Conservation (phyloP, 495 filamentous ascomycete species). For the Podospora anserina region DNA sequence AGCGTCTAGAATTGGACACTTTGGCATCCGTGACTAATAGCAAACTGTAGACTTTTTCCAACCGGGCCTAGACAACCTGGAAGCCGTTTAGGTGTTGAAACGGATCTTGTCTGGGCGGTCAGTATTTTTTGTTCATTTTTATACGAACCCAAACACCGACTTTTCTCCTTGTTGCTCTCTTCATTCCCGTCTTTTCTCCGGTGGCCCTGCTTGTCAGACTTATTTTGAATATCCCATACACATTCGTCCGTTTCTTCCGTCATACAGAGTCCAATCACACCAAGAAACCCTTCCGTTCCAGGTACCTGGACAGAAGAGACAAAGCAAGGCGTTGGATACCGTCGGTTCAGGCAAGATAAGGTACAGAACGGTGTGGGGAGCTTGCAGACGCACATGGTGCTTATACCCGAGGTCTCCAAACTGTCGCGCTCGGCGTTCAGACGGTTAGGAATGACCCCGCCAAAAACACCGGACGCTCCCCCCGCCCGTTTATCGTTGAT, state of each 20-base stretch:
- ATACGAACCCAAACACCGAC: background rate
- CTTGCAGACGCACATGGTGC: slow-evolving; percentile 19
- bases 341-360: background rate
- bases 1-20: slow-evolving; percentile 5
- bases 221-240: background rate
- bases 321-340: background rate
- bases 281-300: background rate
- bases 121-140: background rate
- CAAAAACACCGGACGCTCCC: slow-evolving; percentile 53
- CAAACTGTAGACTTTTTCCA: background rate
- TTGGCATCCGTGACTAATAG: background rate
- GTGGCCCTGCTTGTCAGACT: background rate
- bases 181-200: background rate
- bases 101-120: background rate
- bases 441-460: slow-evolving; percentile 43
- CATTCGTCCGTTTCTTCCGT: background rate
- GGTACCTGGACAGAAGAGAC: slow-evolving; percentile 3
- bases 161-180: slow-evolving; percentile 1
- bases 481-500: slow-evolving; percentile 73
- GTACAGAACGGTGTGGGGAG: slow-evolving; percentile 18
- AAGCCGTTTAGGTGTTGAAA: background rate
- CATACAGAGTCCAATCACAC: background rate
- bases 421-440: slow-evolving; percentile 31
- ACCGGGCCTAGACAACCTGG: background rate
- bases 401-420: slow-evolving; percentile 29